A percentile compares a stretch with the other conserved stretches of the same genome.
phyloP scores from a whole-genome alignment of 2,329 filamentous ascomycete species.

The Ampelomyces quisqualis region DNA sequence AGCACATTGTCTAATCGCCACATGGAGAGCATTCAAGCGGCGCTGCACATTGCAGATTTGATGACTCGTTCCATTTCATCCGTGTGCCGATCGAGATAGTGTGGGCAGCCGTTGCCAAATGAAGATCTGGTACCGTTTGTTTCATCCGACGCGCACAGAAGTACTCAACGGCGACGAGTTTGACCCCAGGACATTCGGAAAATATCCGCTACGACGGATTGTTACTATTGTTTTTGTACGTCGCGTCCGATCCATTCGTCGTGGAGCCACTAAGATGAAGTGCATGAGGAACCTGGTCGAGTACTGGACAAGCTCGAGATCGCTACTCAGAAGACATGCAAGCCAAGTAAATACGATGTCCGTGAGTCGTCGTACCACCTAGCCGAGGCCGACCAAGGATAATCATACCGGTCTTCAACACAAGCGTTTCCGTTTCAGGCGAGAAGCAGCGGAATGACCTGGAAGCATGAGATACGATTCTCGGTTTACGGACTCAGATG shows the following conservation, averaged over 20 bases:
- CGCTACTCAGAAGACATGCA: constrained; percentile 4
- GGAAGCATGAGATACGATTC: neutral
- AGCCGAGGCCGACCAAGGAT: constrained; percentile 1
- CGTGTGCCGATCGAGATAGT: constrained; percentile 16
- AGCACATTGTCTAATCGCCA: too few species aligned
- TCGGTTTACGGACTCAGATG: constrained; percentile 3
- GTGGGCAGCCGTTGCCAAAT: constrained; percentile 14
- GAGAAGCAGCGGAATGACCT: constrained; percentile 1
- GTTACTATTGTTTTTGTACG: constrained; percentile 16
- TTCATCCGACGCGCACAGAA: constrained; percentile 4
- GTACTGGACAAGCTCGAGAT: constrained; percentile 9
- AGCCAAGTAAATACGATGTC: constrained; percentile 6
- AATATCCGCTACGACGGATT: neutral
- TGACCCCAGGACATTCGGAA: constrained; percentile 3
- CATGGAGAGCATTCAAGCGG: neutral
- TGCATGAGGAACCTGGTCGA: constrained; percentile 9
- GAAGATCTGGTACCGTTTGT: constrained; percentile 2
- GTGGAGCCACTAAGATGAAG: constrained; percentile 10
- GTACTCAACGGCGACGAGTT: constrained; percentile 10
- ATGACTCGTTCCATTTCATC: neutral
- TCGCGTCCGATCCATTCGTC: constrained; percentile 2
- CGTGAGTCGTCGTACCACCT: constrained; percentile 8
- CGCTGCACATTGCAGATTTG: neutral
- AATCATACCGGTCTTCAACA: neutral
- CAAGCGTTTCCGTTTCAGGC: neutral